Evolutionary conservation across 352 stramenopile genomes (phyloP).

Genomic region (Pythium phragmitis): DNA sequence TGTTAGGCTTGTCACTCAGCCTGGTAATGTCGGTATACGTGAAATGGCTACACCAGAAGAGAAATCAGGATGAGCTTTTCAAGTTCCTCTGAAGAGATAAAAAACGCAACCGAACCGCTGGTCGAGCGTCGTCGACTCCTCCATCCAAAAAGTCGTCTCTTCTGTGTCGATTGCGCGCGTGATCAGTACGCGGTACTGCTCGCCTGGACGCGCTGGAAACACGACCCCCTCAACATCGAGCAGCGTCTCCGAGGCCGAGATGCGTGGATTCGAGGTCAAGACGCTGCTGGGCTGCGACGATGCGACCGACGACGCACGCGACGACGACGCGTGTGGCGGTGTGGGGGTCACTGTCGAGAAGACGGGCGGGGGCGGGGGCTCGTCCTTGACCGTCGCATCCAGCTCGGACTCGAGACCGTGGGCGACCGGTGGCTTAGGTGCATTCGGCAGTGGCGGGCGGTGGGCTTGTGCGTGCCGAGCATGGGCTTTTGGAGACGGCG

Average conservation of each 20-base stretch:
- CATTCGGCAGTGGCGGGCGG: not conserved
- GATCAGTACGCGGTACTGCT: slow-evolving; percentile 11
- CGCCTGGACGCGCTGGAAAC: slow-evolving; percentile 5
- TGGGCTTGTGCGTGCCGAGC: too few species aligned
- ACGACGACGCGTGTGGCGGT: not conserved
- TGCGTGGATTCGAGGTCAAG: not conserved
- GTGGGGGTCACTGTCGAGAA: not conserved
- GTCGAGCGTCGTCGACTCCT: not conserved
- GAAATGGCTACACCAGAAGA: not conserved
- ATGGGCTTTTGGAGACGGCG: not conserved
- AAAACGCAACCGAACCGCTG: slow-evolving; percentile 6
- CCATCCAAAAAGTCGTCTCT: slow-evolving; percentile 18
- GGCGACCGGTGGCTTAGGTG: not conserved
- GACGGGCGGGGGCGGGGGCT: not conserved
- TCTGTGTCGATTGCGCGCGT: not conserved
- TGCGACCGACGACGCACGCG: slow-evolving; percentile 3
- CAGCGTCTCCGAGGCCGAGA: not conserved
- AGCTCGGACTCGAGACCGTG: slow-evolving; percentile 6
- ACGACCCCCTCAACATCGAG: slow-evolving; percentile 5
- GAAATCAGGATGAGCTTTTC: not conserved
- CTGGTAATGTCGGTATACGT: slow-evolving; percentile 9
- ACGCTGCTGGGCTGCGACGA: slow-evolving; percentile 5
- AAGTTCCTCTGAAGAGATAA: too few species aligned
- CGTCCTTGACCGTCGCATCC: slow-evolving; percentile 4
- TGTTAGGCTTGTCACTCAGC: not conserved